A percentile compares a stretch with the other conserved stretches of the same genome.
phyloP scores from a whole-genome alignment of 106 monocot species.

The Platanthera guangdongensis region DNA sequence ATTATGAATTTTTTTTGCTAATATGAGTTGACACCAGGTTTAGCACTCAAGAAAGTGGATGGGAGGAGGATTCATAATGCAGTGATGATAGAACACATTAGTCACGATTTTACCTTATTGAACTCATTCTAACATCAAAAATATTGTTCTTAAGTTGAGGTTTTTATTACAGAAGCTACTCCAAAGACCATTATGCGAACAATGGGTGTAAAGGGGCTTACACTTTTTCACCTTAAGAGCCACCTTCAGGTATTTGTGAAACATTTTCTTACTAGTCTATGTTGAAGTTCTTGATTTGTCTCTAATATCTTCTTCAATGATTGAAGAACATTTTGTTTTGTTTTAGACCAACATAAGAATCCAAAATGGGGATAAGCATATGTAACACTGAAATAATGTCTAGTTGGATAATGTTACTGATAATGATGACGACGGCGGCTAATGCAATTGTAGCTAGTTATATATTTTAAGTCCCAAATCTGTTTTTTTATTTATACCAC shows the following conservation, averaged over 20 bases:
- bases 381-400: too few species aligned
- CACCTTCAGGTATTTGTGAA: constrained; percentile 71
- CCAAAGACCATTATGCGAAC: constrained; percentile 90
- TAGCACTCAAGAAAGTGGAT: too few species aligned
- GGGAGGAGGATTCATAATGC: too few species aligned
- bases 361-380: background rate
- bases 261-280: background rate
- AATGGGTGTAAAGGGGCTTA: constrained; percentile 92
- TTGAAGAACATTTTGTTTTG: background rate
- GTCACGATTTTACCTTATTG: background rate
- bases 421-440: too few species aligned
- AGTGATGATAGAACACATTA: too few species aligned
- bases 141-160: background rate
- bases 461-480: too few species aligned
- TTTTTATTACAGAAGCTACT: constrained; percentile 66
- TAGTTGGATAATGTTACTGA: too few species aligned
- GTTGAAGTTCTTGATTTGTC: background rate
- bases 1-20: too few species aligned
- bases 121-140: background rate
- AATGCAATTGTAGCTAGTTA: too few species aligned
- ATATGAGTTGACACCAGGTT: too few species aligned
- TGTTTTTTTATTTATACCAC: too few species aligned
- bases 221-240: constrained; percentile 93
- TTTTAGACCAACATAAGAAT: background rate
- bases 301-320: background rate